These are phyloP conservation scores for Chaetomiaceae sp. DNA, from an alignment of 2,329 filamentous ascomycete genomes.

Conservation along the genomic window DNA sequence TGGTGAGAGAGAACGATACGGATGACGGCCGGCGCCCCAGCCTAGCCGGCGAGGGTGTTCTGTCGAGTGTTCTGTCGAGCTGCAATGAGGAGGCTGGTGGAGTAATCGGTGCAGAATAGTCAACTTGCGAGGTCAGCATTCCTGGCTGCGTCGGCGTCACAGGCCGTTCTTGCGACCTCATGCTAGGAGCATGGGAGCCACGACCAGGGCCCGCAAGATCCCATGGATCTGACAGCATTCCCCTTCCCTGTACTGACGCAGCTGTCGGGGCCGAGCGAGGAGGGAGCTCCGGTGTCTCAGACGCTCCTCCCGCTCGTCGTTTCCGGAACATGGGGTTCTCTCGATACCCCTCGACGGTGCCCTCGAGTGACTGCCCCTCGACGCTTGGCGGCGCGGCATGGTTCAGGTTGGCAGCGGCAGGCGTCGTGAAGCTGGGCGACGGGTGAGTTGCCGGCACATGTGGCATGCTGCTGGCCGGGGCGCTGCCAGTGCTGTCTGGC, in stretches of 20 bases:
- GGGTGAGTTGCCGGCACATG: not conserved
- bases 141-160: conserved; percentile 11
- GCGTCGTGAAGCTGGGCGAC: not conserved
- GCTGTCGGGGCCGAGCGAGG: not conserved
- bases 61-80: too few species aligned
- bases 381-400: not conserved
- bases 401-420: not conserved
- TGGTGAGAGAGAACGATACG: conserved; percentile 50
- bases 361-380: not conserved
- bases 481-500: conserved; percentile 4
- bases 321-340: conserved; percentile 20
- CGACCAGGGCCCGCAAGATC: not conserved
- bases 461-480: not conserved
- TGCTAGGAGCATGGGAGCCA: not conserved
- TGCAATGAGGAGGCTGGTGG: conserved; percentile 4
- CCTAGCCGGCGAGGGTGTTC: conserved; percentile 7
- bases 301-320: not conserved
- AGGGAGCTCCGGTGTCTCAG: conserved; percentile 1
- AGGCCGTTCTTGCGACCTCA: conserved; percentile 1
- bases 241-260: conserved; percentile 11
- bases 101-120: not conserved
- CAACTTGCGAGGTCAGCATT: not conserved
- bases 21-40: conserved; percentile 10
- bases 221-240: not conserved
- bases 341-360: conserved; percentile 13